Percentiles rank a stretch among this genome's conserved stretches.
Conservation (phyloP, 2,329 filamentous ascomycete genomes). For the Microascus cirrosus region DNA sequence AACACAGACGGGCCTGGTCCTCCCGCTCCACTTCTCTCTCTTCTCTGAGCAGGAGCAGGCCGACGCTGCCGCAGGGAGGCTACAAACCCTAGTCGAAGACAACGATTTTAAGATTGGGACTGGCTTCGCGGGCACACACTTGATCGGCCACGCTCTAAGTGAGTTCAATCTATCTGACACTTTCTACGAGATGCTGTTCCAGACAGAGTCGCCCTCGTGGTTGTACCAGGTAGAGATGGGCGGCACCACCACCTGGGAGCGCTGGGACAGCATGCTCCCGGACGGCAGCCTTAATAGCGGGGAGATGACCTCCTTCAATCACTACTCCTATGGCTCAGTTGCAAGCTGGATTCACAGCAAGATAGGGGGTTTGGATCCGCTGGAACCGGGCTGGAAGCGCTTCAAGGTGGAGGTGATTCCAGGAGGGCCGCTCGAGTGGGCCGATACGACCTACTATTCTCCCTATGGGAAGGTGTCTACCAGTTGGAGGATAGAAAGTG, state of each 20-base stretch:
- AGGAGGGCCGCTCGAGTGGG: conserved; percentile 6
- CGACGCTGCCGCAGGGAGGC: conserved; percentile 13
- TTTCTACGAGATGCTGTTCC: conserved; percentile 35
- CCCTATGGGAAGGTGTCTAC: neutral
- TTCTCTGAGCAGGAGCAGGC: conserved; percentile 5
- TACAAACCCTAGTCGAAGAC: conserved; percentile 18
- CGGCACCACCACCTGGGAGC: conserved; percentile 38
- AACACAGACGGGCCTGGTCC: conserved; percentile 26
- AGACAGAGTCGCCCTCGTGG: conserved; percentile 32
- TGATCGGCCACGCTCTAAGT: conserved; percentile 19
- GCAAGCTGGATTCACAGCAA: conserved; percentile 33
- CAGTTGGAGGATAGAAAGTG: neutral
- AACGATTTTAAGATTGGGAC: conserved; percentile 25
- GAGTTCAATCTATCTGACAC: conserved; percentile 16
- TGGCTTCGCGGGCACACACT: conserved; percentile 31
- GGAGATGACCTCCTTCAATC: conserved; percentile 38
- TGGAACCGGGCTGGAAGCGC: conserved; percentile 20
- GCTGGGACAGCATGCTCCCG: conserved; percentile 34
- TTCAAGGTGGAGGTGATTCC: conserved; percentile 6
- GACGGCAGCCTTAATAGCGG: conserved; percentile 31
- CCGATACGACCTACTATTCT: neutral
- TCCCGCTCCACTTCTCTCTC: conserved; percentile 25
- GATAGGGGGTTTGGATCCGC: conserved; percentile 27
- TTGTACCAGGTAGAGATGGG: conserved; percentile 28
- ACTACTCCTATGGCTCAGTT: conserved; percentile 37